Conservation (phyloP, 441 rosid species). For the Metrosideros polymorpha region DNA sequence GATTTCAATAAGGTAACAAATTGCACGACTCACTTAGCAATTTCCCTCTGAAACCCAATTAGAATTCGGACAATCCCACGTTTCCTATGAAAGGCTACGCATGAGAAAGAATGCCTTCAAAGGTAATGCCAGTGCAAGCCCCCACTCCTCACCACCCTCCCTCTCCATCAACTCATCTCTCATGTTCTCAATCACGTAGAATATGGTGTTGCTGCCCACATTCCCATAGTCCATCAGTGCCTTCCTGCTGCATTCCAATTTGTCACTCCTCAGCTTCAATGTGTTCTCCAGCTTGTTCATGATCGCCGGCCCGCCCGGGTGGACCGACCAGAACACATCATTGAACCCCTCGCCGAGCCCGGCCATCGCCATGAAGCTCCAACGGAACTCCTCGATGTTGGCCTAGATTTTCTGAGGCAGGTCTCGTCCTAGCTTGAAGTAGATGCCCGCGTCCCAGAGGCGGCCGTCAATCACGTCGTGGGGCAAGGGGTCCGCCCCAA, state of each 20-base stretch:
- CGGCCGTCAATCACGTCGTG: slow-evolving; percentile 61
- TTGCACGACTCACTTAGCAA: background rate
- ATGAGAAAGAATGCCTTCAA: slow-evolving; percentile 81
- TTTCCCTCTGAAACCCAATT: background rate
- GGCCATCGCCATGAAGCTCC: slow-evolving; percentile 41
- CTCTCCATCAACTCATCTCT: slow-evolving; percentile 51
- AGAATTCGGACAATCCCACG: background rate
- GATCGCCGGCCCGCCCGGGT: slow-evolving; percentile 91
- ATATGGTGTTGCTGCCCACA: slow-evolving; percentile 69
- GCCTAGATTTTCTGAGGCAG: slow-evolving; percentile 75
- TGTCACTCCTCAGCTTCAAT: slow-evolving; percentile 34
- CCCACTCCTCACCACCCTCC: slow-evolving; percentile 50
- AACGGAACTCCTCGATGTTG: slow-evolving; percentile 72
- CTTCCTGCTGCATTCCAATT: slow-evolving; percentile 68
- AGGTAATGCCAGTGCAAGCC: slow-evolving; percentile 66
- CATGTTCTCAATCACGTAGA: slow-evolving; percentile 81
- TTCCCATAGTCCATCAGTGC: slow-evolving; percentile 82
- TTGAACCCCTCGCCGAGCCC: slow-evolving; percentile 40
- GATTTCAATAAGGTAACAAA: background rate
- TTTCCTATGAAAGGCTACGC: slow-evolving; percentile 40
- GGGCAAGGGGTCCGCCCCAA: slow-evolving; percentile 60
- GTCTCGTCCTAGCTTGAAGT: slow-evolving; percentile 73
- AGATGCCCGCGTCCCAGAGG: slow-evolving; percentile 70
- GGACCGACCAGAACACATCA: slow-evolving; percentile 84
- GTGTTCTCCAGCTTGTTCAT: slow-evolving; percentile 58